Base-by-base conservation (phyloP, 2,329 filamentous ascomycete genomes). In the Penicillium sp. region DNA sequence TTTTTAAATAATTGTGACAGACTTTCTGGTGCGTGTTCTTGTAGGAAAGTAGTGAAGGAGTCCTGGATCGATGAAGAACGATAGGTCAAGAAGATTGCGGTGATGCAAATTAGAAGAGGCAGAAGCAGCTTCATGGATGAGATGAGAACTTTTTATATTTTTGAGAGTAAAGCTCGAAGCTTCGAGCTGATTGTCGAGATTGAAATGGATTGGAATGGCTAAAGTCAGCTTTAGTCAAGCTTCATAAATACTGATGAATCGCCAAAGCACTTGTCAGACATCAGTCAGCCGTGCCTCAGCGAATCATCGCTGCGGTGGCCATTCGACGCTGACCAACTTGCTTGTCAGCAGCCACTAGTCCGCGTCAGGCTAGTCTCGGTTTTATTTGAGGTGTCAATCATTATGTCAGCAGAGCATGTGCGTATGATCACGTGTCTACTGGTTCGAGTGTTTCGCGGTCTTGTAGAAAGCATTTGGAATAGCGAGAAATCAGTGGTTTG, bases 71-170 rank as follows among this genome's bases (percentile, higher is more conserved):
- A 55, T 21, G 44, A 55, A 20, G 58, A 56, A 49, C 56, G 50
- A 59, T 65, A 68, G 20, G 62, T 58, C 37, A 66, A 43, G 40
- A 68, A 15, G 40, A 70, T 61, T 66, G 71, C 69, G 58, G 59
- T 60, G 57, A 71, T 66, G 64, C 66, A 72, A 66, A 72, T 68
- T 54, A 68, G 55, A 67, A 72, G 53, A 49, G 71, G 66, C 17
- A 71, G 52, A 52, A 73, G 52, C 12, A 70, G 46, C 63, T 61
- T 72, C 71, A 74, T 73, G 54, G 62, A 59, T 46, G 49, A 24
- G 49, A 48, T 29, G 26, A 33, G 17, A 48, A 51, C 42, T 61
- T 59, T 70, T 71, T 72, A 71, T 73, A 69, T 7, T 7, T 10
- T 7, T 32, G 17, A 15, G 7, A 18, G 7, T 5, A 8, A 17